Percentiles rank a stretch among this genome's conserved stretches.
phyloP scores from a whole-genome alignment of 805 yeast genomes.

The Candida berthetii region DNA sequence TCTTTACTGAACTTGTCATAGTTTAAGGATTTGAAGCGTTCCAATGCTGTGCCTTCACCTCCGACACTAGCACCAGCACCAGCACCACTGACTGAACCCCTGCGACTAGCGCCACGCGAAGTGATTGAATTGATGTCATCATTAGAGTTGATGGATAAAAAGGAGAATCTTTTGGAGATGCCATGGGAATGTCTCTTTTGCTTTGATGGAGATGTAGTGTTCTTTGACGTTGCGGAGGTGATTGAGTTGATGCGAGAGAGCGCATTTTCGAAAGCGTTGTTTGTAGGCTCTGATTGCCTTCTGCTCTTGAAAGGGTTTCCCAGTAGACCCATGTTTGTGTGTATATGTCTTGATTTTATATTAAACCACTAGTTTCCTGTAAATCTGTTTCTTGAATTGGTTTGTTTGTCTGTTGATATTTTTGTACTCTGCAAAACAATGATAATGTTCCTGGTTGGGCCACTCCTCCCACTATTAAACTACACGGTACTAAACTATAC shows the following conservation, averaged over 20 bases:
- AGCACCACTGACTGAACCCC: neutral
- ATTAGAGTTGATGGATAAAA: conserved; percentile 10
- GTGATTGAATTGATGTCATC: conserved; percentile 11
- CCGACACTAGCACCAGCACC: neutral
- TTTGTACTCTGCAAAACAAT: too few species aligned
- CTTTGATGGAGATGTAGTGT: conserved; percentile 2
- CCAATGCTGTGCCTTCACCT: conserved; percentile 6
- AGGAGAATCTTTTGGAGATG: conserved; percentile 10
- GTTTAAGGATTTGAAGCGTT: conserved; percentile 14
- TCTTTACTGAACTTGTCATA: conserved; percentile 13
- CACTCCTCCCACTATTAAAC: too few species aligned
- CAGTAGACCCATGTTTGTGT: neutral
- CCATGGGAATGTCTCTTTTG: conserved; percentile 4
- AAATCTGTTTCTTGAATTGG: too few species aligned
- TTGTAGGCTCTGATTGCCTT: neutral
- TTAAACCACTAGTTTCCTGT: too few species aligned
- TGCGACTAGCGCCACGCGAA: neutral
- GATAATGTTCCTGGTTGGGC: too few species aligned
- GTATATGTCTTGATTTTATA: too few species aligned
- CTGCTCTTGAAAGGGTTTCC: neutral
- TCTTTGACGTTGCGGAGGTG: neutral
- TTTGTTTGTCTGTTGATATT: too few species aligned
- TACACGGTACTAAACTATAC: too few species aligned
- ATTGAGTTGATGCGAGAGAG: neutral
- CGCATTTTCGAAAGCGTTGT: neutral